Base-by-base conservation (phyloP, 371 early-diverging fungal species). In the Sporodiniella umbellata region DNA sequence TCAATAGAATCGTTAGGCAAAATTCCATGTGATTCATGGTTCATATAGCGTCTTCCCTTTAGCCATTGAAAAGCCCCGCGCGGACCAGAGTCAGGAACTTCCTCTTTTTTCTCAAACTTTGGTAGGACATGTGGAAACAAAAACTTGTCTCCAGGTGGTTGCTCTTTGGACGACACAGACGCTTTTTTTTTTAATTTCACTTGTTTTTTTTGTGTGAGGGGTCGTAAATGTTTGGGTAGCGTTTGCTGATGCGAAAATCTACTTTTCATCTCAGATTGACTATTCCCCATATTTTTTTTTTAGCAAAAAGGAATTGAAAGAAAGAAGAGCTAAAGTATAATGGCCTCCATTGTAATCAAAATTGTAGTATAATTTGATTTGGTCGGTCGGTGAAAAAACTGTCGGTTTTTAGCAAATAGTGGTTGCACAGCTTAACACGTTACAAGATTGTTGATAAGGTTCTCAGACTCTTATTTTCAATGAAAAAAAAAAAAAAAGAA, bases 1-100 rank as follows among this genome's bases (percentile, higher is more conserved):
- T 66, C 67, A 19, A 45, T 17, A 18, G 55, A 53, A 51, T 66
- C 67, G 15, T 58, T 62, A 8, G 67, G 67, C 17, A 57, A 33
- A 12, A 54, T 25, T 2, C 22, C 14, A 14, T 47, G 21, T 25
- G 8, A 42, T 22, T 42, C 44, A 54, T 48, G 25, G 24, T 47
- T 54, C 18, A 54, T 15, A 28, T 47, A 54, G 22, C 54, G 38
- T 42, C 54, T 33, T 45, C 54, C 54, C 26, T 25, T 28, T 28
- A 28, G 30, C 30, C 30, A 28, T 31, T n/a, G 4, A 26, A 45
- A 2, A 18, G 45, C 45, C 3, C 45, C 31, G 19, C 26, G 23
- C 7, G 17, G 61, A 58, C 33, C 23, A 31, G 26, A 31, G 21
- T 1, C 14, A 45, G 21, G 2, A 31, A 31, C 19, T 45, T 21